phyloP scores from a whole-genome alignment of 805 yeast species.

The Zygosaccharomyces rouxii region DNA sequence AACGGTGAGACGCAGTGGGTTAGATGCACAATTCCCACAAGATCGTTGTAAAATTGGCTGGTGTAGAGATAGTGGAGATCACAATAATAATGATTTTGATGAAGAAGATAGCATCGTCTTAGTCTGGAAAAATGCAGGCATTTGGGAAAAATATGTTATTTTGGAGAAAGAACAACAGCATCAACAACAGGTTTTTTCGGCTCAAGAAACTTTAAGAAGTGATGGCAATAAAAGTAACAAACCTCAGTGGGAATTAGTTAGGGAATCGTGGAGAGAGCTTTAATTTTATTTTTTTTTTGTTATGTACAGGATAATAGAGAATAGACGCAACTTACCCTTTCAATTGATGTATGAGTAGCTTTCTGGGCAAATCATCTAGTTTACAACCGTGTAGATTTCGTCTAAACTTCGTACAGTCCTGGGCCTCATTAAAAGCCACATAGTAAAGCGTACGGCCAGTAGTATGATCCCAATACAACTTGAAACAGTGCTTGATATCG shows the following conservation, averaged over 20 bases:
- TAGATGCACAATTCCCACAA: conserved; percentile 19
- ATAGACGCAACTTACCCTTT: not conserved
- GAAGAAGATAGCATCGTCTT: conserved; percentile 63
- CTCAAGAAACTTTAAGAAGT: conserved; percentile 21
- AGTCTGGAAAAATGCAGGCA: conserved; percentile 66
- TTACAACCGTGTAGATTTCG: conserved; percentile 47
- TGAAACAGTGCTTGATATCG: conserved; percentile 29
- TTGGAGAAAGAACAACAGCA: conserved; percentile 43
- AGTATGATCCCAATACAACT: conserved; percentile 21
- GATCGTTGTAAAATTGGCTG: conserved; percentile 34
- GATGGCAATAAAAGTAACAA: conserved; percentile 19
- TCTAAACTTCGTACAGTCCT: conserved; percentile 49
- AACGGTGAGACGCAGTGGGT: conserved; percentile 21
- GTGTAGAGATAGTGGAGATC: conserved; percentile 18
- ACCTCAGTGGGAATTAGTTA: conserved; percentile 51
- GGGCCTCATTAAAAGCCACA: conserved; percentile 39
- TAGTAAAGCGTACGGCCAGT: conserved; percentile 23
- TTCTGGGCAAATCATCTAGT: conserved; percentile 16
- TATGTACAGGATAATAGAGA: not conserved
- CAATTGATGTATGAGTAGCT: conserved; percentile 24
- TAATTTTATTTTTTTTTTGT: not conserved
- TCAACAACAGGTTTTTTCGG: conserved; percentile 12
- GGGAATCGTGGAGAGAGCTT: conserved; percentile 63
- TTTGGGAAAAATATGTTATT: conserved; percentile 84
- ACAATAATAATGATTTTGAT: conserved; percentile 30